These are phyloP conservation scores for Carex cristatella DNA, from an alignment of 176 grass and related monocot species.

Conservation along the genomic window DNA sequence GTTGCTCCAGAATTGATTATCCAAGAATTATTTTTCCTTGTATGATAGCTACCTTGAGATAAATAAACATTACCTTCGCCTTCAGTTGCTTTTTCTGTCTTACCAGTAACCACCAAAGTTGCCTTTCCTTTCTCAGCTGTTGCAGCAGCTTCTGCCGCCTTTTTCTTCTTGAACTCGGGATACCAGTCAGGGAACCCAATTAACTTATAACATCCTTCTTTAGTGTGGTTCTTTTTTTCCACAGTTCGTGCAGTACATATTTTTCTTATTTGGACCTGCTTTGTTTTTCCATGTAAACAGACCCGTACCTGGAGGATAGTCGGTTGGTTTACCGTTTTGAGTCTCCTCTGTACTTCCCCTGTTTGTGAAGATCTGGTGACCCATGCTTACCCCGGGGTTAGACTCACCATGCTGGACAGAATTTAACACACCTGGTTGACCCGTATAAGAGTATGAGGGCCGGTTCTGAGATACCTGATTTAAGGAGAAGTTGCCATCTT, in stretches of 20 bases:
- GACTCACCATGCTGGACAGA: background rate
- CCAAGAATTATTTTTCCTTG: background rate
- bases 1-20: too few relatives aligned
- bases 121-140: background rate
- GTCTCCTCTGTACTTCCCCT: background rate
- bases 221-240: background rate
- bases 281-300: background rate
- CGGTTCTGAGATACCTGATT: background rate
- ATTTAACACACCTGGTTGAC: background rate
- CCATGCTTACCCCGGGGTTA: background rate
- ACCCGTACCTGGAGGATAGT: background rate
- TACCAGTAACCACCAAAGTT: background rate
- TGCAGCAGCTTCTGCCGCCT: background rate
- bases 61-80: background rate
- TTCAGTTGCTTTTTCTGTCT: background rate
- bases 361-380: background rate
- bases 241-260: background rate
- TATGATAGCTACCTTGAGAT: background rate
- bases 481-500: background rate
- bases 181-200: background rate
- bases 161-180: background rate
- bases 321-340: background rate
- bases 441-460: background rate
- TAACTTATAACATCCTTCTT: background rate
- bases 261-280: background rate